Percentiles rank a stretch among this genome's conserved stretches.
Conservation (phyloP, 139 green algal species). For the Chlorella ohadii region DNA sequence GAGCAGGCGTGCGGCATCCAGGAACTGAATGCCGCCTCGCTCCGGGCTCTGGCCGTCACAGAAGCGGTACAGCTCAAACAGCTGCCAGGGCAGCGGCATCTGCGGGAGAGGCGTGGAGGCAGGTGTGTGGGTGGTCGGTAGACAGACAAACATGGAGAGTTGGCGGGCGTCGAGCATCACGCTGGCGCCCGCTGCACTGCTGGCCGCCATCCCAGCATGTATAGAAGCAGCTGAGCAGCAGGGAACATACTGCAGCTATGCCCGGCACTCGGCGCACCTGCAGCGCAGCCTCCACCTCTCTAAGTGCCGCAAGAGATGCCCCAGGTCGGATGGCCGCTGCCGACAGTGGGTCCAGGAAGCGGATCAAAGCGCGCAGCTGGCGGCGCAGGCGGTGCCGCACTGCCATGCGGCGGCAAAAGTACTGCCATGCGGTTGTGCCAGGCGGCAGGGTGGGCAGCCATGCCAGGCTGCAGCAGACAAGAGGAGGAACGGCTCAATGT, state of each 20-base stretch:
- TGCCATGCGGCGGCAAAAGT: slow-evolving; percentile 26
- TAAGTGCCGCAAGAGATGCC: neutral
- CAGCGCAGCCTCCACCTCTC: slow-evolving; percentile 12
- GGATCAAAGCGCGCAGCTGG: slow-evolving; percentile 5
- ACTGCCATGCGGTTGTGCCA: neutral
- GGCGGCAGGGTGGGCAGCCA: slow-evolving; percentile 19
- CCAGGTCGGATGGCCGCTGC: neutral
- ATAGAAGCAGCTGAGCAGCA: neutral
- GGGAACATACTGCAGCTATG: too few relatives aligned
- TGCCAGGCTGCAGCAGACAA: neutral
- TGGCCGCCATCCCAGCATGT: too few relatives aligned
- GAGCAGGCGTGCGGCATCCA: slow-evolving; percentile 8
- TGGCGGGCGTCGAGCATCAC: too few relatives aligned
- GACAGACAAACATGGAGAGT: too few relatives aligned
- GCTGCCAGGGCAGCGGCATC: slow-evolving; percentile 5
- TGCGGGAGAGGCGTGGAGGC: neutral
- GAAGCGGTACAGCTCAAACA: slow-evolving; percentile 31
- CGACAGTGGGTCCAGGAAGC: slow-evolving; percentile 12
- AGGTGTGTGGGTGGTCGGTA: too few relatives aligned
- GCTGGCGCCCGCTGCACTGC: too few relatives aligned
- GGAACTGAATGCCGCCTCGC: slow-evolving; percentile 9
- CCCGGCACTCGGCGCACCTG: neutral
- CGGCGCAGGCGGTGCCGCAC: slow-evolving; percentile 11
- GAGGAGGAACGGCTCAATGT: neutral
- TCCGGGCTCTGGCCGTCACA: slow-evolving; percentile 12